Conservation (phyloP, 2,329 filamentous ascomycete species). For the Acrocalymma vagum region DNA sequence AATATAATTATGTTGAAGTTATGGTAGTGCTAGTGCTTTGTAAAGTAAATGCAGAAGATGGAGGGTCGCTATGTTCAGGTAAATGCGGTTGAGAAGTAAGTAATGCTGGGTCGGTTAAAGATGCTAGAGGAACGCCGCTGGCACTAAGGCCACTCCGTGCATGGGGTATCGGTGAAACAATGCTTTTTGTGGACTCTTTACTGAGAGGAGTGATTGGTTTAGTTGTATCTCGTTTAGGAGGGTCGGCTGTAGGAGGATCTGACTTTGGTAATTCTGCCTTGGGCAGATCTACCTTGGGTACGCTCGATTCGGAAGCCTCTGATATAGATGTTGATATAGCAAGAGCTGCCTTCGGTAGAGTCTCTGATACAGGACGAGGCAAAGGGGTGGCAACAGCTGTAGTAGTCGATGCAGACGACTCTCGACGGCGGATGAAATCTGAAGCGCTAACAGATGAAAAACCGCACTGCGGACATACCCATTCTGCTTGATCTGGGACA, state of each 20-base stretch:
- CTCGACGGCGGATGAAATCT: conserved; percentile 36
- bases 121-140: conserved; percentile 37
- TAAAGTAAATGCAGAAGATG: conserved; percentile 17
- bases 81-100: conserved; percentile 11
- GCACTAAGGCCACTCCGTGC: conserved; percentile 27
- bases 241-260: no score
- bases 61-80: conserved; percentile 11
- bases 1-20: conserved; percentile 18
- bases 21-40: conserved; percentile 7
- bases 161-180: conserved; percentile 9
- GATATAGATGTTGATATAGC: no score
- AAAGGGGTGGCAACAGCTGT: conserved; percentile 24
- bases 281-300: no score
- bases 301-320: no score
- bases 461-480: conserved; percentile 75
- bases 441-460: conserved; percentile 43
- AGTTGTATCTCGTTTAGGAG: background rate
- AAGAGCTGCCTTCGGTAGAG: conserved; percentile 4
- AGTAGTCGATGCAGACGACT: conserved; percentile 27
- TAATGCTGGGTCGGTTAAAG: conserved; percentile 35
- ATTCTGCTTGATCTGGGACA: conserved; percentile 87
- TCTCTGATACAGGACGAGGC: conserved; percentile 15
- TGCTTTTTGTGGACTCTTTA: no score
- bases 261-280: no score
- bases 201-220: background rate